phyloP scores from a whole-genome alignment of 305 asterid genomes.

The Fraxinus nigra region DNA sequence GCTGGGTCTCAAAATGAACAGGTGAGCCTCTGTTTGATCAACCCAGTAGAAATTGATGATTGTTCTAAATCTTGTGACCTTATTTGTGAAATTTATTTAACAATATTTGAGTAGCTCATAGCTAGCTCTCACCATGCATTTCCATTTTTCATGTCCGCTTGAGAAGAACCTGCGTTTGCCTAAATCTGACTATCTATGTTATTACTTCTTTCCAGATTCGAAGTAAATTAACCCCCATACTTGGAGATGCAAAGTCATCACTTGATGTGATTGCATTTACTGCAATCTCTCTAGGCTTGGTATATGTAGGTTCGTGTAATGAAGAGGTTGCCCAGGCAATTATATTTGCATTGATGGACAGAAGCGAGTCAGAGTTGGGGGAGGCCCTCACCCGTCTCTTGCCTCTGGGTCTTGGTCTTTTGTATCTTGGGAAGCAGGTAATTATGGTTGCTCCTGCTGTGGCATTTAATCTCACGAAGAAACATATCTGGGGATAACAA shows the following conservation, averaged over 20 bases:
- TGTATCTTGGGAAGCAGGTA: constrained; percentile 98
- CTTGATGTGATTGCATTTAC: constrained; percentile 93
- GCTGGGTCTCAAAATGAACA: constrained; percentile 91
- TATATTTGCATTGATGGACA: constrained; percentile 81
- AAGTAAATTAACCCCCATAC: constrained; percentile 57
- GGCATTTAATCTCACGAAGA: neutral
- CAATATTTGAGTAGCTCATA: neutral
- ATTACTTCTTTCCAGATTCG: constrained; percentile 54
- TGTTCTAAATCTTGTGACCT: neutral
- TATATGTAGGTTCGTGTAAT: constrained; percentile 89
- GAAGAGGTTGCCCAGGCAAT: constrained; percentile 96
- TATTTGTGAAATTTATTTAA: neutral
- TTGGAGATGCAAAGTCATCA: constrained; percentile 74
- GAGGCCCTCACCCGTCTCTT: constrained; percentile 85
- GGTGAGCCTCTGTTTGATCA: constrained; percentile 36
- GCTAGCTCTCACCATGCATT: neutral
- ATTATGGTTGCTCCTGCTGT: neutral
- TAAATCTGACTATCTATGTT: constrained; percentile 14
- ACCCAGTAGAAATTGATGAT: constrained; percentile 2
- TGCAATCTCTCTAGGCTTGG: constrained; percentile 87
- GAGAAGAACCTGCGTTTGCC: constrained; percentile 9
- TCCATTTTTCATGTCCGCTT: neutral
- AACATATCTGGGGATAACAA: neutral
- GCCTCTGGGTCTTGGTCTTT: constrained; percentile 94
- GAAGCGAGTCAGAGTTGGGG: constrained; percentile 79